These are phyloP conservation scores for Mycena albidolilacea DNA, from an alignment of 768 basidiomycete genomes.

Conservation along the genomic window DNA sequence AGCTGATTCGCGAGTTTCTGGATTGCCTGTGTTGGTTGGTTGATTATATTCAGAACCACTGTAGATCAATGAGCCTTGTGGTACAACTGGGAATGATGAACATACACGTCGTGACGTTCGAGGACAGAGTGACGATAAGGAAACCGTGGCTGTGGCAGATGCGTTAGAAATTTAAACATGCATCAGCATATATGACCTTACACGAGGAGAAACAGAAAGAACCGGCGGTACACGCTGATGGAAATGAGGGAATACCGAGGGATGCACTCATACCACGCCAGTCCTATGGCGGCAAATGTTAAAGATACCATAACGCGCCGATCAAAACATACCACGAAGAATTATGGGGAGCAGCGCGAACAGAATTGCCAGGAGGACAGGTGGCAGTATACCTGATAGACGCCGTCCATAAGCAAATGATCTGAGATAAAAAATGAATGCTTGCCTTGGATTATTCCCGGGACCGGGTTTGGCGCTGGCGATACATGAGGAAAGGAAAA, in stretches of 20 bases:
- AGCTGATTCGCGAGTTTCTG: conserved; percentile 62
- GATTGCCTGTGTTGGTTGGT: conserved; percentile 60
- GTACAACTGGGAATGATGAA: background rate
- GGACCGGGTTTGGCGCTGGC: conserved; percentile 53
- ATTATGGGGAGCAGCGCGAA: conserved; percentile 75
- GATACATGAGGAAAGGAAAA: background rate
- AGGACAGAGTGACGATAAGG: conserved; percentile 76
- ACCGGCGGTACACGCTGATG: conserved; percentile 80
- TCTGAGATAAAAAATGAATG: background rate
- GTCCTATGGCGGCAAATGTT: conserved; percentile 33
- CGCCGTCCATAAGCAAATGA: background rate
- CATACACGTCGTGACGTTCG: conserved; percentile 65
- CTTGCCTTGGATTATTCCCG: conserved; percentile 72
- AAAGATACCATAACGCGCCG: background rate
- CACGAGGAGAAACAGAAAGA: conserved; percentile 76
- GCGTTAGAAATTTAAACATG: background rate
- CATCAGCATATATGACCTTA: conserved; percentile 42
- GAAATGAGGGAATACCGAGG: conserved; percentile 79
- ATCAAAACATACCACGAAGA: conserved; percentile 61
- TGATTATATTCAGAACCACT: conserved; percentile 51
- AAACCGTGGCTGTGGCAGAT: conserved; percentile 69
- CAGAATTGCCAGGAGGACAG: conserved; percentile 71
- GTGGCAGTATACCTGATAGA: conserved; percentile 66
- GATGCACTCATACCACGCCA: conserved; percentile 81
- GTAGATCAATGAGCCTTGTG: background rate